Conservation (phyloP, 192 early-diverging fungal species). For the Cladochytrium replicatum region DNA sequence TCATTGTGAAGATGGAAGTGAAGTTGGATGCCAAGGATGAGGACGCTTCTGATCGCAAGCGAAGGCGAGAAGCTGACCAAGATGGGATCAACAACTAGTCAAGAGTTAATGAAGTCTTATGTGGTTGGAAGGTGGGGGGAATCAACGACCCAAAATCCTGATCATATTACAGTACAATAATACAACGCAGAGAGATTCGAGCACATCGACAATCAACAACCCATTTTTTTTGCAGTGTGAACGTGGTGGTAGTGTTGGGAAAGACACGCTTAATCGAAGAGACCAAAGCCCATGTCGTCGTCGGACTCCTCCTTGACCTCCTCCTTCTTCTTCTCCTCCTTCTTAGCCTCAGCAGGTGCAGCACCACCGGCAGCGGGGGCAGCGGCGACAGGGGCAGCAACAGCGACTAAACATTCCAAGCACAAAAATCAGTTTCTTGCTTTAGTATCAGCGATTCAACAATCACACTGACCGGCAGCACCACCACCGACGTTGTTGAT, state of each 20-base stretch:
- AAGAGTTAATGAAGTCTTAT: no score
- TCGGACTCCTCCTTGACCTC: conserved; percentile 41
- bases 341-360: conserved; percentile 29
- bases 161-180: no score
- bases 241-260: neutral
- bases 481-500: conserved; percentile 76
- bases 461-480: neutral
- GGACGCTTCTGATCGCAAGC: no score
- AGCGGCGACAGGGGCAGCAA: conserved; percentile 43
- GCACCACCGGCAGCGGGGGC: conserved; percentile 36
- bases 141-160: no score
- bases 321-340: conserved; percentile 44
- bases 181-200: no score
- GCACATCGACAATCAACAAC: no score
- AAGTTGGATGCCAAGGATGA: no score
- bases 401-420: conserved; percentile 29
- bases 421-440: neutral
- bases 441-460: neutral
- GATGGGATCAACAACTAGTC: no score
- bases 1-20: no score
- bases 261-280: conserved; percentile 34
- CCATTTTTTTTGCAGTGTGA: no score
- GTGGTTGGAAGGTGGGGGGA: no score
- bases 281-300: conserved; percentile 46
- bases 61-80: no score